These are phyloP conservation scores for Aspergillus fumigatus DNA, from an alignment of 2,329 filamentous ascomycete species.

Conservation along the genomic window DNA sequence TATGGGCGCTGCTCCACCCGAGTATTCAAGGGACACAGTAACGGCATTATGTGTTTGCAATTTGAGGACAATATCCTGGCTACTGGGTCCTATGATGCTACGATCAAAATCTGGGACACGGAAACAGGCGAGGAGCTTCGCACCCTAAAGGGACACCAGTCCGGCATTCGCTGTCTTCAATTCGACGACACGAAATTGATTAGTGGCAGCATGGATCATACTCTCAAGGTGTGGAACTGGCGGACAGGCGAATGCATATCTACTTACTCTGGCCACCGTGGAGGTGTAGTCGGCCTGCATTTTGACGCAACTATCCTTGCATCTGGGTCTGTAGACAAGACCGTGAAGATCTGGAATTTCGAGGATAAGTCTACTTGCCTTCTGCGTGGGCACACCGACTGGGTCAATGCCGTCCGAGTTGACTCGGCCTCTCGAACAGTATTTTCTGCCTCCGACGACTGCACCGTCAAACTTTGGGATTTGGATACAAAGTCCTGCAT, in stretches of 20 bases:
- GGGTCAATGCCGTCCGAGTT: constrained; percentile 93
- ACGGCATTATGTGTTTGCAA: constrained; percentile 75
- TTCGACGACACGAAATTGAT: constrained; percentile 91
- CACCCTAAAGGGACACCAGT: constrained; percentile 77
- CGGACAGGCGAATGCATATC: constrained; percentile 80
- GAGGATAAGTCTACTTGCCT: constrained; percentile 74
- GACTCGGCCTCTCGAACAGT: constrained; percentile 78
- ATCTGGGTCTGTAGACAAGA: constrained; percentile 84
- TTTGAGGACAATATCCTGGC: constrained; percentile 88
- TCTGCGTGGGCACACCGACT: constrained; percentile 81
- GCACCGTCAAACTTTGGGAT: constrained; percentile 88
- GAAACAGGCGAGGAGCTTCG: constrained; percentile 80
- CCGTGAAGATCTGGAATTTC: constrained; percentile 90
- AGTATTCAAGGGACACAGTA: constrained; percentile 79
- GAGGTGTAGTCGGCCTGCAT: constrained; percentile 81
- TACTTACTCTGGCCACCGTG: constrained; percentile 72
- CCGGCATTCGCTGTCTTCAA: constrained; percentile 81
- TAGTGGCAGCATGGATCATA: constrained; percentile 81
- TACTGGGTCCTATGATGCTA: constrained; percentile 91
- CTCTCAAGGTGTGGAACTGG: constrained; percentile 95
- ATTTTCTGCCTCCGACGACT: constrained; percentile 90
- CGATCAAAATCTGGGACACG: constrained; percentile 94
- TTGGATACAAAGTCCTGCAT: constrained; percentile 78
- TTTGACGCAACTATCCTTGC: constrained; percentile 81
- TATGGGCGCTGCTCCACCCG: constrained; percentile 83